Conservation (phyloP, 805 yeast genomes). For the Kazachstania africana region DNA sequence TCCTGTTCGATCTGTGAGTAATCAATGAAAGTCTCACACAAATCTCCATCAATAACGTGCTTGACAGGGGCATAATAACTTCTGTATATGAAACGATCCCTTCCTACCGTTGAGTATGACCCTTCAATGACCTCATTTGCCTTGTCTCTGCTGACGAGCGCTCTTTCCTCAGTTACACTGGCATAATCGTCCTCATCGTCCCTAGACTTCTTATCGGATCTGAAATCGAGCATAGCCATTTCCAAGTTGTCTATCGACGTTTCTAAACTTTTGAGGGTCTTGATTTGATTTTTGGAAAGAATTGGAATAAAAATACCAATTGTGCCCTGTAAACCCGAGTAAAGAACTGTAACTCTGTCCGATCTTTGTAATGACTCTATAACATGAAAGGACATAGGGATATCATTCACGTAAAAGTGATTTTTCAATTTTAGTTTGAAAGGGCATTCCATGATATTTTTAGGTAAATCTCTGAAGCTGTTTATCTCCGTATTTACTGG, state of each 20-base stretch:
- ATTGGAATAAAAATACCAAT: slow-evolving; percentile 68
- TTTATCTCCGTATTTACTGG: not conserved
- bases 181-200: slow-evolving; percentile 2
- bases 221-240: slow-evolving; percentile 1
- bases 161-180: not conserved
- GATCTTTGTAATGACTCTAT: slow-evolving; percentile 22
- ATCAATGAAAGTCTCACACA: slow-evolving; percentile 46
- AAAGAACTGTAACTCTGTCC: slow-evolving; percentile 56
- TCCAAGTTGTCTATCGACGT: slow-evolving; percentile 12
- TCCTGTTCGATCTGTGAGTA: slow-evolving; percentile 14
- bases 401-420: slow-evolving; percentile 60
- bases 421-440: slow-evolving; percentile 38
- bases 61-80: slow-evolving; percentile 75
- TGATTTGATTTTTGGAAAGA: slow-evolving; percentile 46
- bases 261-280: slow-evolving; percentile 47
- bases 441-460: slow-evolving; percentile 27
- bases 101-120: slow-evolving; percentile 36
- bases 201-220: slow-evolving; percentile 1
- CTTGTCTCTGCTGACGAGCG: not conserved
- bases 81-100: slow-evolving; percentile 58
- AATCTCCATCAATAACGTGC: slow-evolving; percentile 78
- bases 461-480: slow-evolving; percentile 3
- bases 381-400: slow-evolving; percentile 48
- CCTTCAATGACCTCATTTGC: slow-evolving; percentile 14
- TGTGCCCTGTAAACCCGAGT: slow-evolving; percentile 72